Percentiles rank a stretch among this genome's conserved stretches.
Evolutionary conservation across 1,284 basidiomycete species (phyloP).

Genomic region (Entoloma clypeatum): DNA sequence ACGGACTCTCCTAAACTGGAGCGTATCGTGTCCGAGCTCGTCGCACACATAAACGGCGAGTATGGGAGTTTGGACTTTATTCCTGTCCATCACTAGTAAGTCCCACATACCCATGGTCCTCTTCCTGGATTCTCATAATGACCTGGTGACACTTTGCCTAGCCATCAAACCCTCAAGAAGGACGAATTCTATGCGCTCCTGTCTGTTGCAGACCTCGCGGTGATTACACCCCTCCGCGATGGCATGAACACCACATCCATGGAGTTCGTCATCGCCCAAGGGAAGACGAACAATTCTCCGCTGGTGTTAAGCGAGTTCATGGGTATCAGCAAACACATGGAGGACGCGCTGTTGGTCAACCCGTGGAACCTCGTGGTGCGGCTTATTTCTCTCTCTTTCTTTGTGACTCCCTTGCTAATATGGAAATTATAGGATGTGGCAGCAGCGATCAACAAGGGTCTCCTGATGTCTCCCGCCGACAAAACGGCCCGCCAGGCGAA

Average conservation of each 20-base stretch:
- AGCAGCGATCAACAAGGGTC: constrained; percentile 88
- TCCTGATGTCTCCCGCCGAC: constrained; percentile 79
- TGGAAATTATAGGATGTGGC: constrained; percentile 69
- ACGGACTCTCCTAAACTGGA: constrained; percentile 94
- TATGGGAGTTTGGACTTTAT: constrained; percentile 96
- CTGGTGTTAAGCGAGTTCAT: constrained; percentile 96
- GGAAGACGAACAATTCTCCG: constrained; percentile 76
- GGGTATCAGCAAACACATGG: constrained; percentile 90
- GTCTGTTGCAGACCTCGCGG: constrained; percentile 89
- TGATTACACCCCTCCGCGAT: constrained; percentile 94
- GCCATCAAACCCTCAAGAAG: constrained; percentile 95
- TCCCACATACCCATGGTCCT: constrained; percentile 17
- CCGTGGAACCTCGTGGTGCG: constrained; percentile 86
- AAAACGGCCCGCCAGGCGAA: constrained; percentile 74
- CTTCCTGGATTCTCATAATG: constrained; percentile 1
- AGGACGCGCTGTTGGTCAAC: constrained; percentile 78
- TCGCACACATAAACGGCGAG: constrained; percentile 95
- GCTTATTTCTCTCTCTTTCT: constrained; percentile 17
- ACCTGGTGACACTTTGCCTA: too few relatives aligned
- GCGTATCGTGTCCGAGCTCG: constrained; percentile 90
- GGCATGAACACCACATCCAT: constrained; percentile 99
- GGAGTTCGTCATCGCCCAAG: constrained; percentile 97
- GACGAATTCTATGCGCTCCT: constrained; percentile 99
- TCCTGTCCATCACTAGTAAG: constrained; percentile 97
- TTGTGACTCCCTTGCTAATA: constrained; percentile 2